phyloP scores from a whole-genome alignment of 2,329 filamentous ascomycete species.

The Ophiostoma sp. region DNA sequence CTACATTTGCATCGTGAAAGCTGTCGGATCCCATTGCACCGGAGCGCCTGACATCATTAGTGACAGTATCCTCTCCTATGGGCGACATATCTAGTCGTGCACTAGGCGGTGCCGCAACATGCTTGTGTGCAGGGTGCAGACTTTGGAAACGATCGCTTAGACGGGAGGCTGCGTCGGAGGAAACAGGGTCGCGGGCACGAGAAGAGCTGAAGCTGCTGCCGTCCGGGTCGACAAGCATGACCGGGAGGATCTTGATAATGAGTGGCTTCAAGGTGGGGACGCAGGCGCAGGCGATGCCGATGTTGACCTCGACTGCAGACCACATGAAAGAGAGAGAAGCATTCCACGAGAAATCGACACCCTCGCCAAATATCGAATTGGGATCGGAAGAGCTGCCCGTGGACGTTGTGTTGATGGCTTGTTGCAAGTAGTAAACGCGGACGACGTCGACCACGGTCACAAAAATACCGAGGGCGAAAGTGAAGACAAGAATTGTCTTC shows the following conservation, averaged over 20 bases:
- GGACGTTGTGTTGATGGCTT: constrained; percentile 50
- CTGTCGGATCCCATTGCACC: background rate
- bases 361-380: constrained; percentile 46
- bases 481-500: constrained; percentile 79
- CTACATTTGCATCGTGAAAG: background rate
- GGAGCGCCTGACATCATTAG: background rate
- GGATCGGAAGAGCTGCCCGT: constrained; percentile 34
- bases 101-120: background rate
- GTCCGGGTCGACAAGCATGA: constrained; percentile 50
- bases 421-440: constrained; percentile 82
- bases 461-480: constrained; percentile 82
- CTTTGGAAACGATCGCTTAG: background rate
- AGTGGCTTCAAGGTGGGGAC: constrained; percentile 90
- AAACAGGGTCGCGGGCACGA: constrained; percentile 14
- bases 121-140: background rate
- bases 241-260: constrained; percentile 58
- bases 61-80: background rate
- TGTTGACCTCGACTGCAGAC: constrained; percentile 85
- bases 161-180: constrained; percentile 14
- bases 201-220: constrained; percentile 35
- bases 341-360: constrained; percentile 60
- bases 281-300: constrained; percentile 84
- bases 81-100: background rate
- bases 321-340: constrained; percentile 85
- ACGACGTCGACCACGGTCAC: constrained; percentile 84